Base-by-base conservation (phyloP, 495 filamentous ascomycete genomes). In the Hypomontagnella submonticulosa region DNA sequence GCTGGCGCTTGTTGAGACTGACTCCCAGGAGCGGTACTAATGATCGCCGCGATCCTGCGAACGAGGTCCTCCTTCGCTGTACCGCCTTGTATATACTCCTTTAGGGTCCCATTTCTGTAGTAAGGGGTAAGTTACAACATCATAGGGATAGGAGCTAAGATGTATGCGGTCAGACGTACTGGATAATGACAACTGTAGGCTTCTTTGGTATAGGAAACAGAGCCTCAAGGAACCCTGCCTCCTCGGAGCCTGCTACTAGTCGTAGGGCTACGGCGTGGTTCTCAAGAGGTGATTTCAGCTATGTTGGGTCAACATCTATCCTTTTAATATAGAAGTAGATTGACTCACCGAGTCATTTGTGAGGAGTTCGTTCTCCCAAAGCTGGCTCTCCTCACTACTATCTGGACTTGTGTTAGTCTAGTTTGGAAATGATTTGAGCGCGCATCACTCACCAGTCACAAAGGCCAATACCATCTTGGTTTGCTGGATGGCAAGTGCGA, bases 331-430 rank as follows among this genome's bases (percentile, higher is more conserved):
- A 42, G 23, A 12, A 3, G 1, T 0, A 7, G 13, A 49, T 59
- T 20, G 44, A 18, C 65, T 61, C 75, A 91, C 89, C 53, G 85
- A 79, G 10, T 83, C 76, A 62, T 88, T 85, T 11, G 74, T 71
- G 13, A 96, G 84, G 70, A 88, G 92, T 13, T 90, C 86, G 37
- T 87, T 70, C 73, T 97, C 91, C 94, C 94, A 98, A 59, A 72
- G 73, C 43, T 75, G 69, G 73, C 90, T 92, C 69, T 89, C 85
- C 42, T 85, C 73, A 13, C 79, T 78, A 41, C 85, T 84, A 73
- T 96, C 92, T 81, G 43, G 19, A 18, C 3, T 18, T 37, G 10
- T 42, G 34, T 69, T 48, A 67, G 61, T 32, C 18, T 30, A 34
- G 10, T 9, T 46, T 4, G 2, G 16, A 23, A 18, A 11, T 12